A percentile compares a stretch with the other conserved stretches of the same genome.
These are phyloP conservation scores for Yarrowia alimentaria DNA, from an alignment of 805 yeast species.

Conservation along the genomic window DNA sequence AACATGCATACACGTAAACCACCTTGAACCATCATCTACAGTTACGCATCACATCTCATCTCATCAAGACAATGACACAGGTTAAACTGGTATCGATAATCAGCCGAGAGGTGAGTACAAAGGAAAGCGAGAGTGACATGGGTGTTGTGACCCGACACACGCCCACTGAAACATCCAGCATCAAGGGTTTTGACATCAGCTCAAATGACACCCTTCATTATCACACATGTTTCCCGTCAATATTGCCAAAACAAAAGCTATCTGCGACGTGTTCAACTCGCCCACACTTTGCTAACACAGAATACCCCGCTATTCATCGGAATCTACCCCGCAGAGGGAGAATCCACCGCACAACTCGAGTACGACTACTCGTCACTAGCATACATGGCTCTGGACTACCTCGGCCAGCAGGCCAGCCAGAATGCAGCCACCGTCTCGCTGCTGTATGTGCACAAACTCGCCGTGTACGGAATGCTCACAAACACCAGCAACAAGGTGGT, in stretches of 20 bases:
- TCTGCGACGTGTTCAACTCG: not conserved
- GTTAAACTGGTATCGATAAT: constrained; percentile 25
- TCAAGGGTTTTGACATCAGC: no score
- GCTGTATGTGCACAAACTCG: constrained; percentile 31
- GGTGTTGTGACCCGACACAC: no score
- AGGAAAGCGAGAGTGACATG: not conserved
- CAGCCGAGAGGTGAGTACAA: constrained; percentile 17
- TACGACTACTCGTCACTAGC: constrained; percentile 25
- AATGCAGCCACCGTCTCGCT: constrained; percentile 1
- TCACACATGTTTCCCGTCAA: not conserved
- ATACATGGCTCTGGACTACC: constrained; percentile 28
- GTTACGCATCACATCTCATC: not conserved
- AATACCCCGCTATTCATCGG: constrained; percentile 24
- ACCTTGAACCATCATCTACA: no score
- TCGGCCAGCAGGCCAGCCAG: constrained; percentile 15
- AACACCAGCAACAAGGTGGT: constrained; percentile 40
- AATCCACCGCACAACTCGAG: constrained; percentile 6
- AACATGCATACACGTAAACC: no score
- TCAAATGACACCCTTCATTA: not conserved
- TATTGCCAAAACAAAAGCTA: not conserved
- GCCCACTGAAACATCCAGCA: no score
- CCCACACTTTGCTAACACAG: constrained; percentile 1
- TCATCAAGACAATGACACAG: constrained; percentile 12
- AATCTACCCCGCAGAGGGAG: constrained; percentile 21
- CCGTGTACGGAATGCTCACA: constrained; percentile 40